Evolutionary conservation across 129 eudicot genomes (phyloP), one percentile per base, ranked within the genome.

Genomic region (Chrysanthemum lavandulifolium): DNA sequence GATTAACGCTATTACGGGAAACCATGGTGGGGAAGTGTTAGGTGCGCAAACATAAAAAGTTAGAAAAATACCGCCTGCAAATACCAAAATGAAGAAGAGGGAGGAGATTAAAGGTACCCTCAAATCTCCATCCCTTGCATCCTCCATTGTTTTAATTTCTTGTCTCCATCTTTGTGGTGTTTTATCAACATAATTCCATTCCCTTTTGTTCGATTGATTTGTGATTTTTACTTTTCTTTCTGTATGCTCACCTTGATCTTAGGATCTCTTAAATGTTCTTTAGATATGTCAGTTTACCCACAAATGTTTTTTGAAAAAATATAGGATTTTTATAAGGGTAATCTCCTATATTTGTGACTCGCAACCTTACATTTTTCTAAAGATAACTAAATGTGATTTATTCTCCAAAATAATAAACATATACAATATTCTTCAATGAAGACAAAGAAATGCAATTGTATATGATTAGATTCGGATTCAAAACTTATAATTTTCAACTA

Each of bases 51-150:
- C 86, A 73, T 84, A 89, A 60, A 82, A 59, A 6, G 83, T 58
- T 36, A 89, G 87, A 29, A 89, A 73, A 13, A 82, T 40, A 23
- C 96, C 96, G n/a, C 92, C 96, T 9, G 76, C 21, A 62, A 74
- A n/a, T 61, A 84, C 82, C 56, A 78, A 73, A 45, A 89, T 65
- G 85, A 79, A 80, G 81, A 89, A 82, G 27, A 86, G 76, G 82
- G 84, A 68, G 67, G 86, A 80, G 79, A 83, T 77, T 58, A 86
- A 61, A 63, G 96, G 92, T 53, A 89, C 90, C 83, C 96, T 75
- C 16, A 84, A 31, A 81, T 89, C 96, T 61, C 88, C 82, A 76
- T 82, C 83, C 86, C 87, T 86, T 69, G 36, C 81, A 65, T 77
- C 92, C 85, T 84, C 92, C 96, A 86, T 89, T 59, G 21, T 47